Base-by-base conservation (phyloP, 2,329 filamentous ascomycete genomes). In the Leptographium lundbergii region DNA sequence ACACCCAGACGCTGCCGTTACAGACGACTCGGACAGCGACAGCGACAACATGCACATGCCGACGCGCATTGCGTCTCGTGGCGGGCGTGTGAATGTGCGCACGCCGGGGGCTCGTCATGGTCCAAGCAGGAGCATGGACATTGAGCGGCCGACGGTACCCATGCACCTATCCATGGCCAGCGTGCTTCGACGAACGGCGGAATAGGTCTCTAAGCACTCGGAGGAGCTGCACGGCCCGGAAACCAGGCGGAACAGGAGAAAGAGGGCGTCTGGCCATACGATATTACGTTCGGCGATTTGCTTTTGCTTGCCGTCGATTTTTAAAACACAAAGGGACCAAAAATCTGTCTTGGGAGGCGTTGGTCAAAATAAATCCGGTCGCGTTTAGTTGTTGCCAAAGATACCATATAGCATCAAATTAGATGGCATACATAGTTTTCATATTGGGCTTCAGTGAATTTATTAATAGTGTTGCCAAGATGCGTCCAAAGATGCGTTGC, bases 41-140 rank as follows among this genome's bases (percentile, higher is more conserved):
- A 67, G 72, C 42, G 68, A 65, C 13, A 67, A 71, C 17, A 65
- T 70, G 29, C 66, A 63, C 14, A 63, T 61, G 39, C 71, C 69
- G 1, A 69, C 73, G 32, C 71, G 78, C 6, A 74, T 81, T 2
- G 69, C 77, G 19, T 76, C 80, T 42, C 73, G 80, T 17, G 71
- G 72, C 1, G 81, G 81, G 0, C 73, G 80, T 1, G 80, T 84
- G 52, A 83, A 83, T 59, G 78, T 84, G 1, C 70, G 77, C 51
- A 82, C 79, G 0, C 80, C 81, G 0, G 80, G 79, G 4, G 75
- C 74, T 0, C 71, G 79, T 17, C 67, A 76, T 24, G 76, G 81
- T 59, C 77, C 79, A 1, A 83, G 80, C 63, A 70, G 81, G 58
- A 84, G 81, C 65, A 64, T 83, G 64, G 81, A 84, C 62, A 77